Evolutionary conservation across 2,329 filamentous ascomycete genomes (phyloP), one percentile per base, ranked within the genome.

Genomic region (Clonostachys chloroleuca): DNA sequence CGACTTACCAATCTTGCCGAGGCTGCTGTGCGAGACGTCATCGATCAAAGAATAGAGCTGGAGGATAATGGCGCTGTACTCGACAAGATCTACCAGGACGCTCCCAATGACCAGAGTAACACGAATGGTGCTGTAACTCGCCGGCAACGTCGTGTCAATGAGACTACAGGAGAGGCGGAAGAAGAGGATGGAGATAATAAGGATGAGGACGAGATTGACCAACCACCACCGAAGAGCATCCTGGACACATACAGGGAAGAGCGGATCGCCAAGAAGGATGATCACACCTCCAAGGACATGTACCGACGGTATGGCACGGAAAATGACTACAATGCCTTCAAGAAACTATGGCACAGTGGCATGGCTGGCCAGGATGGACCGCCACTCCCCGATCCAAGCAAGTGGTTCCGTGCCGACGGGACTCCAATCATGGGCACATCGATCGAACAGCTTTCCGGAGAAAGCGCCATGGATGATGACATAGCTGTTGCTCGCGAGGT

Each of bases 401-500:
- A 66, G 12, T 83, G 80, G 80, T 83, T 83, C 54, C 65, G 70
- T 42, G 52, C 62, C 16, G 62, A 71, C 35, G 76, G 73, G 4
- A 56, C 67, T 37, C 74, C 76, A 5, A 64, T 69, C 40, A 63
- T 69, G 60, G 48, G 36, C 36, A 39, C 17, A 8, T 39, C 36
- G 14, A n/a, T 39, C 36, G 36, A 39, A n/a, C 12, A 39, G 36
- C 36, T 39, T n/a, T n/a, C 14, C 12, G 36, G 36, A n/a, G 36
- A 18, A 5, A 55, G 52, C 2, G 65, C 55, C 1, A 66, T 65
- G 4, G 73, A 76, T 2, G 84, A 87, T 17, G 87, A 92, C 40
- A 72, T 92, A 20, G 77, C 84, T 2, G 77, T 92, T 33, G 76
- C 80, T 30, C 73, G 79, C 43, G 81, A 83, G 51, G 78, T 75